Base-by-base conservation (phyloP, 345 rosid species). In the Rubroshorea leprosula region DNA sequence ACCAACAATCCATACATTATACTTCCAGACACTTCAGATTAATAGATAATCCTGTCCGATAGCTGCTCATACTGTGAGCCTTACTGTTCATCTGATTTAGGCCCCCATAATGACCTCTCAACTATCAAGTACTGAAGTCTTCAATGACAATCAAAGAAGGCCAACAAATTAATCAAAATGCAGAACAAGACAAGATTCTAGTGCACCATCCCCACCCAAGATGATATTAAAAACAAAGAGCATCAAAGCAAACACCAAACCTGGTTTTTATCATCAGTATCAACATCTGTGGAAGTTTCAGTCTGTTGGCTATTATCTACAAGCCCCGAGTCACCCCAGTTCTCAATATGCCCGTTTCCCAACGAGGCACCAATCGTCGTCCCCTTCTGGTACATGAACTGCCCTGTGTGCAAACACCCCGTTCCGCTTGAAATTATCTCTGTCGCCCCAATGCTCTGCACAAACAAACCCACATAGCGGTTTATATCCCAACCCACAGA, bases 231-330 rank as follows among this genome's bases (percentile, higher is more conserved):
- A 15, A 17, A 25, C 15, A 41, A 14, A 60, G 14, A 17, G 24
- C 23, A 35, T 11, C 31, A 54, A 63, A 64, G 70, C 57, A 70
- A 65, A 71, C 58, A 67, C 58, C 47, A 66, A 73, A 87, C 97
- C 87, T 87, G 91, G 78, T 74, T 64, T 72, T 68, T 90, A 60
- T 90, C 89, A 73, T 90, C 97, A 60, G 79, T 80, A 71, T 87
- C 96, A 57, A 83, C 71, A 78, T 87, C 97, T 69, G 96, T 87
- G 31, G 96, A 87, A 72, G 96, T 85, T 80, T 87, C 97, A 72
- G 97, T 90, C 63, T 87, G 96, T 68, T 83, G 97, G 84, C 96
- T 83, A 67, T 80, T 80, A 69, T 83, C 94, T 23, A 80, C 90
- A 75, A 85, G 74, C 51, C 77, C 89, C 63, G 93, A 90, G 35